Evolutionary conservation across 306 rosid genomes (phyloP).

Genomic region (Vigna unguiculata): DNA sequence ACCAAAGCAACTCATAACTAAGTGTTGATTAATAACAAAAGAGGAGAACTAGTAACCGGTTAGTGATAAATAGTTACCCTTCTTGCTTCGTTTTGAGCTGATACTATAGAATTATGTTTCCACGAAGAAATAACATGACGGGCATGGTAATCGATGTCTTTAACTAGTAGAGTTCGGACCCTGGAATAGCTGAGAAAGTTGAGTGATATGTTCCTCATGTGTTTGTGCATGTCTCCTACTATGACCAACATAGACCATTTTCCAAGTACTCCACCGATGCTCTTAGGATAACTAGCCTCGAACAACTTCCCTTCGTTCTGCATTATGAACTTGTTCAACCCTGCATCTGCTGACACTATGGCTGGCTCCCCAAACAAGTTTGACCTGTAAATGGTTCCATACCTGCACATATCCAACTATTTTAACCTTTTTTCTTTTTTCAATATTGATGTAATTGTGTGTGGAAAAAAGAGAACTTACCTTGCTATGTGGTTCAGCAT

Average conservation of each 20-base stretch:
- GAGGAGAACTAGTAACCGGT: conserved; percentile 8
- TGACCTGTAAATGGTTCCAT: conserved; percentile 89
- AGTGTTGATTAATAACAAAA: too few species aligned
- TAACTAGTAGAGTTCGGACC: conserved; percentile 63
- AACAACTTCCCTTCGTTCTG: conserved; percentile 90
- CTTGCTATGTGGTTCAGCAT: conserved; percentile 86
- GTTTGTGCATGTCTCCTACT: conserved; percentile 94
- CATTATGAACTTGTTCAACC: conserved; percentile 73
- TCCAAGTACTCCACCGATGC: conserved; percentile 89
- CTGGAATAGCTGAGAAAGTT: conserved; percentile 79
- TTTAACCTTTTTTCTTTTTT: background rate
- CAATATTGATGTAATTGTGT: background rate
- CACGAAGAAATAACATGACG: conserved; percentile 70
- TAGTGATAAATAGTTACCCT: conserved; percentile 60
- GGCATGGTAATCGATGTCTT: conserved; percentile 79
- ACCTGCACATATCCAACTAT: conserved; percentile 50
- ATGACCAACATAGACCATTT: conserved; percentile 97
- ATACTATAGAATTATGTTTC: conserved; percentile 64
- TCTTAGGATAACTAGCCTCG: conserved; percentile 83
- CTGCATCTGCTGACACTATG: conserved; percentile 92
- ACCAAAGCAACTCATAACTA: too few species aligned
- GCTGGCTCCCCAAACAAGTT: conserved; percentile 82
- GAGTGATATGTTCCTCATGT: conserved; percentile 82
- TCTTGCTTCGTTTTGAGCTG: conserved; percentile 88
- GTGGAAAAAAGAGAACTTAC: conserved; percentile 26